Percentiles rank a stretch among this genome's conserved stretches.
Evolutionary conservation across 2,329 filamentous ascomycete genomes (phyloP).

Genomic region (Gnomoniopsis sp.): DNA sequence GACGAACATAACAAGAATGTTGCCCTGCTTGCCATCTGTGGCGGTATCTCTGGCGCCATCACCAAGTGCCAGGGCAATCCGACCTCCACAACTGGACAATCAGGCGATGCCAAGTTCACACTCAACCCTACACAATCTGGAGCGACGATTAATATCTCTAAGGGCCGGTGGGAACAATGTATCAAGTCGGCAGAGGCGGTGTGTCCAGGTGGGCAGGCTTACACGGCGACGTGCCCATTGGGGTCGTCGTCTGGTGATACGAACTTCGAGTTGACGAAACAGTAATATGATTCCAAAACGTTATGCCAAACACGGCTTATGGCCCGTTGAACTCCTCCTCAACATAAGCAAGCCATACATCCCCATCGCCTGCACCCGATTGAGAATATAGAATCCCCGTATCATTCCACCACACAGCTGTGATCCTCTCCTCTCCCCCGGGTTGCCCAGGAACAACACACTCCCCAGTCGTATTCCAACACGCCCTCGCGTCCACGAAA

Average conservation of each 20-base stretch:
- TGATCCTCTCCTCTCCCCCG: background rate
- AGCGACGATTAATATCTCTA: slow-evolving; percentile 49
- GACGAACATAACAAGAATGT: slow-evolving; percentile 56
- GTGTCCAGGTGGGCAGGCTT: slow-evolving; percentile 48
- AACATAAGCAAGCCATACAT: slow-evolving; percentile 1
- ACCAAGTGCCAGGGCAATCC: slow-evolving; percentile 43
- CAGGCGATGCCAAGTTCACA: slow-evolving; percentile 45
- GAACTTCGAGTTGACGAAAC: slow-evolving; percentile 34
- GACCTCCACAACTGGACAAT: slow-evolving; percentile 39
- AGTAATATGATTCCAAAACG: background rate
- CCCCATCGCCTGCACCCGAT: background rate
- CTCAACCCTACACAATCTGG: slow-evolving; percentile 39
- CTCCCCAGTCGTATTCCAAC: background rate
- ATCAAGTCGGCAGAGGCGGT: slow-evolving; percentile 48
- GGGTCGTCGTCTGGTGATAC: slow-evolving; percentile 45
- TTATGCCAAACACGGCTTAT: background rate
- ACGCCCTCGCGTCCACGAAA: background rate
- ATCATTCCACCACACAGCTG: slow-evolving; percentile 4
- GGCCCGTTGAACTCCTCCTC: background rate
- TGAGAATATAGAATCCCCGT: background rate
- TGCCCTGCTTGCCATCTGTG: slow-evolving; percentile 56
- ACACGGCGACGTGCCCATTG: slow-evolving; percentile 40
- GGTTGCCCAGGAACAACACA: background rate
- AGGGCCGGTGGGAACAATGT: slow-evolving; percentile 52
- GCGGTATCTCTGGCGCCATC: slow-evolving; percentile 46